phyloP scores from a whole-genome alignment of 192 early-diverging fungal species.

The Nowakowskiella sp. region DNA sequence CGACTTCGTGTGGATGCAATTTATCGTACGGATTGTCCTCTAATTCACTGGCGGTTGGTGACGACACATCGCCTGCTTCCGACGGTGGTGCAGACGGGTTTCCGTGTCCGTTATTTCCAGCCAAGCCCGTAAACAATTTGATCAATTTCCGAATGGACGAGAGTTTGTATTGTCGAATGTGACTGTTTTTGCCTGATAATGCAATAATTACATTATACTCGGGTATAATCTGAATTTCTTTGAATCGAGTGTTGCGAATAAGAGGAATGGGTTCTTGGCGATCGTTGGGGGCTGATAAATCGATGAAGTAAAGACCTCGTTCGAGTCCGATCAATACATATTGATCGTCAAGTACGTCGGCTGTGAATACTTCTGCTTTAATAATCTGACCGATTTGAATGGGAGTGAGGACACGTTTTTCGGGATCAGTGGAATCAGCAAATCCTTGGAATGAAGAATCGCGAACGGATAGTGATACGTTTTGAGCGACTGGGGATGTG shows the following conservation, averaged over 20 bases:
- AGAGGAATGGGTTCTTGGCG: constrained; percentile 35
- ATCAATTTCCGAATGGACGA: constrained; percentile 47
- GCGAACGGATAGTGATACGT: not conserved
- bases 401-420: constrained; percentile 22
- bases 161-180: constrained; percentile 53
- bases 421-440: constrained; percentile 12
- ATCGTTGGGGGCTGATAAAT: constrained; percentile 23
- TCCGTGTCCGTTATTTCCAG: constrained; percentile 7
- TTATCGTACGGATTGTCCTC: constrained; percentile 37
- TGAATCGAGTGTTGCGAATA: constrained; percentile 49
- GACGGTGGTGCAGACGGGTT: not conserved
- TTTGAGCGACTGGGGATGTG: constrained; percentile 5
- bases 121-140: constrained; percentile 29
- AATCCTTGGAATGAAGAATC: constrained; percentile 22
- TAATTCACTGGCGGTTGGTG: not conserved
- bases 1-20: constrained; percentile 16
- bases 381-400: constrained; percentile 26
- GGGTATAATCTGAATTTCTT: constrained; percentile 43
- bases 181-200: constrained; percentile 50
- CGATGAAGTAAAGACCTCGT: constrained; percentile 45
- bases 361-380: constrained; percentile 33
- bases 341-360: constrained; percentile 42
- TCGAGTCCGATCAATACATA: constrained; percentile 49
- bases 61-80: too few relatives aligned
- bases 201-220: constrained; percentile 52